These are phyloP conservation scores for Sorghum bicolor DNA, from an alignment of 176 grass and related monocot species.

Conservation along the genomic window DNA sequence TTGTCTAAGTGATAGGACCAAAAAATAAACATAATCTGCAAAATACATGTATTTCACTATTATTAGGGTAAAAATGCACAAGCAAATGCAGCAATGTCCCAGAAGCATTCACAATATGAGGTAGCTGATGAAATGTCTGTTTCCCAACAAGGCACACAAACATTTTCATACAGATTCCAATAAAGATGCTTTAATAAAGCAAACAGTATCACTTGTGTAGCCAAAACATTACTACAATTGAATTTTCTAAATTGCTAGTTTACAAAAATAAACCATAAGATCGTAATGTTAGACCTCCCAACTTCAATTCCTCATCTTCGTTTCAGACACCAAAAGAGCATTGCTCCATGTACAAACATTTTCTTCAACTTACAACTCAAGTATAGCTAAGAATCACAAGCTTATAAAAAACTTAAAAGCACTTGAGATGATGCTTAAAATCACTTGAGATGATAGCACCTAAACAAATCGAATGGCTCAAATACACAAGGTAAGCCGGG, in stretches of 20 bases:
- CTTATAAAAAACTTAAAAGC: background rate
- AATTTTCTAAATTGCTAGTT: background rate
- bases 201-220: background rate
- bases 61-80: background rate
- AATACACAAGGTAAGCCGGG: too few relatives aligned
- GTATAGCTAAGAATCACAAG: background rate
- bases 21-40: background rate
- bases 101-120: background rate
- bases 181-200: background rate
- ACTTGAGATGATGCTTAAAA: background rate
- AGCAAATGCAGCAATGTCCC: background rate
- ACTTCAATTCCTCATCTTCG: background rate
- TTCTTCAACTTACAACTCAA: background rate
- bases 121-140: background rate
- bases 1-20: background rate
- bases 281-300: background rate
- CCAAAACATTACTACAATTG: background rate
- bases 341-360: background rate
- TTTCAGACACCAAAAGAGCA: background rate
- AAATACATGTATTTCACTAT: background rate
- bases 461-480: background rate
- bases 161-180: background rate
- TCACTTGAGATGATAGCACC: background rate
- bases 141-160: background rate
- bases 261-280: background rate